Percentiles rank a stretch among this genome's conserved stretches.
Conservation (phyloP, 495 filamentous ascomycete genomes). For the Cryomyces minteri region DNA sequence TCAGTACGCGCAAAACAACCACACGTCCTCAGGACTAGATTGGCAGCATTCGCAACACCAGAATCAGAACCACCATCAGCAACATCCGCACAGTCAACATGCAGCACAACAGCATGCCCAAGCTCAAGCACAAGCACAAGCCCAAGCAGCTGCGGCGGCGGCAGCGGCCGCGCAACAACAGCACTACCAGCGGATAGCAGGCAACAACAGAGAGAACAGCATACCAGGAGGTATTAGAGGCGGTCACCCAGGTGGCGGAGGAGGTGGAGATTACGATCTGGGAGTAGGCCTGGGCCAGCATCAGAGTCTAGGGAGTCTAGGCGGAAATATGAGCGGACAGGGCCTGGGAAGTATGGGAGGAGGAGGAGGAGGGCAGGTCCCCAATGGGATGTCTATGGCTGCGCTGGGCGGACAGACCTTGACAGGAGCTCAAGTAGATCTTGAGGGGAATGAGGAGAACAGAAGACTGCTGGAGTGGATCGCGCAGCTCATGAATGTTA, state of each 20-base stretch:
- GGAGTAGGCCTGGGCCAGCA: too few relatives aligned
- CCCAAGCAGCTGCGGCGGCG: slow-evolving; percentile 42
- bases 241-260: slow-evolving; percentile 1
- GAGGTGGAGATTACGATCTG: background rate
- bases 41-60: slow-evolving; percentile 55
- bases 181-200: slow-evolving; percentile 61
- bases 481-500: slow-evolving; percentile 75
- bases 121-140: slow-evolving; percentile 29
- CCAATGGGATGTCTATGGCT: background rate
- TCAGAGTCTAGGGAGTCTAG: too few relatives aligned
- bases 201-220: slow-evolving; percentile 26
- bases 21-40: slow-evolving; percentile 19
- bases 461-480: slow-evolving; percentile 83
- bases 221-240: background rate
- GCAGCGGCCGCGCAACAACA: slow-evolving; percentile 54
- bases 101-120: slow-evolving; percentile 35
- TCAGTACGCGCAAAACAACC: slow-evolving; percentile 60
- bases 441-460: slow-evolving; percentile 70
- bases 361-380: background rate
- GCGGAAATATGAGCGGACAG: too few relatives aligned
- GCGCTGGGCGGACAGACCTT: too few relatives aligned
- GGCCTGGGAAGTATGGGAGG: background rate
- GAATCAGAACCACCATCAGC: slow-evolving; percentile 37
- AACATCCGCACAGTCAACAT: slow-evolving; percentile 33
- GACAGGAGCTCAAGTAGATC: slow-evolving; percentile 23